Evolutionary conservation across 768 basidiomycete species (phyloP).

Genomic region (Lepiota brunneoincarnata): DNA sequence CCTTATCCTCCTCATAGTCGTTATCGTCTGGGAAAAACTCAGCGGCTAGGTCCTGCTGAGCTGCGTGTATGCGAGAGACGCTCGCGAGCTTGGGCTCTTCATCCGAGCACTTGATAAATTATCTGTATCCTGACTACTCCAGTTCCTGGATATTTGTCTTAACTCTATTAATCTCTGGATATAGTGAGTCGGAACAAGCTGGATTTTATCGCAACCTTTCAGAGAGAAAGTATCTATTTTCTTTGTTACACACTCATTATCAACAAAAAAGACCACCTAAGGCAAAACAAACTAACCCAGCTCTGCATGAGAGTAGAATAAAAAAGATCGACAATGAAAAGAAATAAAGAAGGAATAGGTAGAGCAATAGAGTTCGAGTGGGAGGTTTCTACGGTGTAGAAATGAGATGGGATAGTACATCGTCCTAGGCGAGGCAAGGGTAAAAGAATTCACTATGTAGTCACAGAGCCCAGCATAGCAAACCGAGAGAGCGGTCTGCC

Average conservation of each 20-base stretch:
- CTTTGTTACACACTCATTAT: constrained; percentile 5
- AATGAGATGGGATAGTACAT: neutral
- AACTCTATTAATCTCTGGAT: too few species aligned
- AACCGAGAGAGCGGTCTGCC: neutral
- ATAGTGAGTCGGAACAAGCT: neutral
- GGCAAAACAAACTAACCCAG: neutral
- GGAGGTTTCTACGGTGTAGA: neutral
- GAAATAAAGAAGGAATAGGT: constrained; percentile 5
- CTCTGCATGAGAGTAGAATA: constrained; percentile 1
- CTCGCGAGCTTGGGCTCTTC: neutral
- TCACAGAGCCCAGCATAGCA: neutral
- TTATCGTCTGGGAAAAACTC: constrained; percentile 81
- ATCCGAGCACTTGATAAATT: neutral
- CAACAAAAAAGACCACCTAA: neutral
- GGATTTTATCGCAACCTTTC: neutral
- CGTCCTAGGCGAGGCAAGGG: neutral
- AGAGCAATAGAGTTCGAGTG: neutral
- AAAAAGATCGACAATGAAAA: neutral
- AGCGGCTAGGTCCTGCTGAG: constrained; percentile 25
- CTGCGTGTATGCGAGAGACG: too few species aligned
- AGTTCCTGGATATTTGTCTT: neutral
- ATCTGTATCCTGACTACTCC: too few species aligned
- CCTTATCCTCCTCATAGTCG: constrained; percentile 76
- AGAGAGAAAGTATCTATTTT: neutral
- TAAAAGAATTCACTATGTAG: neutral